Conservation (phyloP, 1,139 yeast genomes). For the Geotrichum cucujoidarum region DNA sequence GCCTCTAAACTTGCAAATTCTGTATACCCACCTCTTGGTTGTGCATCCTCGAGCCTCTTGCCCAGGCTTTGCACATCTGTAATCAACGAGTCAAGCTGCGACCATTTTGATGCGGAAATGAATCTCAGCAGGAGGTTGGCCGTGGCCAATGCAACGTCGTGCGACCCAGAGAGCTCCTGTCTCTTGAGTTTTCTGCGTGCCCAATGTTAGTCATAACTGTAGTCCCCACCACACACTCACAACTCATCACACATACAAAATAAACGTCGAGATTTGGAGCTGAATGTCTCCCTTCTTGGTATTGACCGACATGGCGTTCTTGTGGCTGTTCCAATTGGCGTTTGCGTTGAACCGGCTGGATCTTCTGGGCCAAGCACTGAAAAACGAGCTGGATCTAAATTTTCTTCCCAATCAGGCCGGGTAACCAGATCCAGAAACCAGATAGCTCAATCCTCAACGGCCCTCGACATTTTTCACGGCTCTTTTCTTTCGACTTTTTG, state of each 20-base stretch:
- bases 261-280: conserved; percentile 16
- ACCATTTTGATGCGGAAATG: conserved; percentile 87
- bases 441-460: not conserved
- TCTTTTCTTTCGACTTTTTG: too few relatives aligned
- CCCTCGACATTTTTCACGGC: too few relatives aligned
- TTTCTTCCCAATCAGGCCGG: not conserved
- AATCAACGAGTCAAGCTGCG: conserved; percentile 66
- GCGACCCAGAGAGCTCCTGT: conserved; percentile 68
- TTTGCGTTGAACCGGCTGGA: too few relatives aligned
- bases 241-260: not conserved
- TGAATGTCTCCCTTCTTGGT: conserved; percentile 16
- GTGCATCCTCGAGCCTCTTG: conserved; percentile 38
- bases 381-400: too few relatives aligned
- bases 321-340: too few relatives aligned
- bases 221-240: not conserved
- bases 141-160: conserved; percentile 76
- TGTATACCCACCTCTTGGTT: conserved; percentile 36
- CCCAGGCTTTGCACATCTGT: conserved; percentile 54
- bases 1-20: not conserved
- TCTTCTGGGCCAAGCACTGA: too few relatives aligned
- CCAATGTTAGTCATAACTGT: not conserved
- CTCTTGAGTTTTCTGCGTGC: conserved; percentile 47
- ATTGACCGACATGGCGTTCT: conserved; percentile 7
- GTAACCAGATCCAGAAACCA: not conserved
- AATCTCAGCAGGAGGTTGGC: conserved; percentile 84